Conservation (phyloP, 345 rosid genomes). For the Moringa oleifera region DNA sequence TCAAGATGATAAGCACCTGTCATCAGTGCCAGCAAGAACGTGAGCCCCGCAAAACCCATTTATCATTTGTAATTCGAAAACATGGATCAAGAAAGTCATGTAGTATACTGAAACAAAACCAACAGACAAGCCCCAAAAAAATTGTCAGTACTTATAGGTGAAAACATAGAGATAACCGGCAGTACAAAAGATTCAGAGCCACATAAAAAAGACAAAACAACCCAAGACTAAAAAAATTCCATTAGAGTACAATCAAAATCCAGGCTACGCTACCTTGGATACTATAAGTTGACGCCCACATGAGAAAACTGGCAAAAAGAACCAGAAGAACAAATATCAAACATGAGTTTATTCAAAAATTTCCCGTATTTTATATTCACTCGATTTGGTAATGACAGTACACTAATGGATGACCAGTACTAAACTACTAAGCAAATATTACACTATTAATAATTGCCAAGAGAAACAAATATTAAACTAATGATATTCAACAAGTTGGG, state of each 20-base stretch:
- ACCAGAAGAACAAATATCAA: background rate
- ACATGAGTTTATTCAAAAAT: background rate
- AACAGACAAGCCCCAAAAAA: background rate
- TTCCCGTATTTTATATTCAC: background rate
- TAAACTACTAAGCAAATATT: background rate
- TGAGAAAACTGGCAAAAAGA: background rate
- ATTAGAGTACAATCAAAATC: background rate
- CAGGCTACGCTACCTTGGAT: background rate
- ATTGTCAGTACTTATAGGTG: background rate
- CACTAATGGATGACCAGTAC: slow-evolving; percentile 1
- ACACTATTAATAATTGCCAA: too few relatives aligned
- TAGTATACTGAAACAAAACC: background rate
- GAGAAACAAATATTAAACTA: background rate
- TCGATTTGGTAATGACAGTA: background rate
- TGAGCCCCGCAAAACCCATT: background rate
- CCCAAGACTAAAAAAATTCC: background rate
- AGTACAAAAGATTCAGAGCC: background rate
- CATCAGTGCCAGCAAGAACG: background rate
- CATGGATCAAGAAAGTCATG: background rate
- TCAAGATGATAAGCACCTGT: background rate
- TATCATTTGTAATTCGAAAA: background rate
- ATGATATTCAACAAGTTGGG: background rate
- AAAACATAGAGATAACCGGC: background rate
- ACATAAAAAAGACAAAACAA: background rate
- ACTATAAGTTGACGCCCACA: background rate